Evolutionary conservation across 208 protist species (phyloP), one percentile per base, ranked within the genome.

Genomic region (Acanthamoeba rhysodes): DNA sequence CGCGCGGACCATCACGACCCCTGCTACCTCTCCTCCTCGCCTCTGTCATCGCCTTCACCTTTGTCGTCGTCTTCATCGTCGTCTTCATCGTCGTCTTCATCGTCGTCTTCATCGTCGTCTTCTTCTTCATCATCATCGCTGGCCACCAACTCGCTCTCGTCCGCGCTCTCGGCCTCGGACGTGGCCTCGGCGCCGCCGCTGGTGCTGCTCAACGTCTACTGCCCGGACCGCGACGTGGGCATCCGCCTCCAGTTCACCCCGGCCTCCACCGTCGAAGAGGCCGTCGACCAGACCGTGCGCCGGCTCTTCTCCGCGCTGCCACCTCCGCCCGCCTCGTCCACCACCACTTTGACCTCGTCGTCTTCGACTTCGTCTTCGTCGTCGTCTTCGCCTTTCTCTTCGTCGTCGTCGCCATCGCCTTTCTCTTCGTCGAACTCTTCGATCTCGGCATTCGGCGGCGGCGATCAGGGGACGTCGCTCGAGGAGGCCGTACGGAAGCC

Each of bases 191-290:
- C 59, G 2, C 72, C 72, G 32, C n/a, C 72, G 10, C n/a, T 80
- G n/a, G 22, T 80, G 6, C 32, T 50, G 14, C 72, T 80, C 72
- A 80, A 80, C 41, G 14, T 80, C 72, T 80, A 80, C 41, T 37
- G 37, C 18, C 72, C 72, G 12, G 72, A 80, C 32, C 32, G 41
- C 32, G 72, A 80, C 41, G 72, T 80, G 32, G 72, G 72, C 72
- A 80, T 80, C 29, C 32, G 41, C 22, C 29, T 80, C n/a, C 32
- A 45, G 72, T 80, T 80, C 72, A 80, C 72, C 20, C 72, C 72
- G 20, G 20, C n/a, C 29, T 80, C 72, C 6, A 80, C 72, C n/a
- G 72, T 80, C 22, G 72, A 80, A 50, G 72, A 80, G 72, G 72
- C 41, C 18, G 1, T 80, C n/a, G 41, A 37, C 16, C 72, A 80